These are phyloP conservation scores for Pseudozyma tsukubaensis DNA, from an alignment of 1,284 basidiomycete genomes.

Conservation along the genomic window DNA sequence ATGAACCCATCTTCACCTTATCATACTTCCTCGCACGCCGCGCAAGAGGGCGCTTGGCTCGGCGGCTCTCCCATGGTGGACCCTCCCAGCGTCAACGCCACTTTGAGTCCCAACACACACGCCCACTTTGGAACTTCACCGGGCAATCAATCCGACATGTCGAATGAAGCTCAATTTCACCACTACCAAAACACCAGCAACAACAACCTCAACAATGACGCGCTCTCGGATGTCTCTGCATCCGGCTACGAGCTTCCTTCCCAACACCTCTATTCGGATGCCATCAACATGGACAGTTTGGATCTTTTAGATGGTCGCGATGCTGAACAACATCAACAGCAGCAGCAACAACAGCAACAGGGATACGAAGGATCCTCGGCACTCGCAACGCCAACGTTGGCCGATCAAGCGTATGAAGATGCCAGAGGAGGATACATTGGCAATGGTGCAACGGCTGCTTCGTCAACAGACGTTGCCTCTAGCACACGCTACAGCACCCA, in stretches of 20 bases:
- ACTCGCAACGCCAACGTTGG: slow-evolving; percentile 37
- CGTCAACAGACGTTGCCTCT: slow-evolving; percentile 22
- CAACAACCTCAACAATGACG: slow-evolving; percentile 13
- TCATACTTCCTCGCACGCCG: slow-evolving; percentile 11
- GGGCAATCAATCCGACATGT: slow-evolving; percentile 45
- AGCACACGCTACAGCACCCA: slow-evolving; percentile 24
- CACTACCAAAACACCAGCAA: not conserved
- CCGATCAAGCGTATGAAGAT: slow-evolving; percentile 38
- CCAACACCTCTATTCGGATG: slow-evolving; percentile 34
- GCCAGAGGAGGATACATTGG: slow-evolving; percentile 17
- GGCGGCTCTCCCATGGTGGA: slow-evolving; percentile 8
- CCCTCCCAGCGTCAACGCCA: too few relatives aligned
- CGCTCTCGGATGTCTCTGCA: slow-evolving; percentile 32
- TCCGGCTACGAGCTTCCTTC: slow-evolving; percentile 31
- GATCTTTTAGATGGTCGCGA: slow-evolving; percentile 13
- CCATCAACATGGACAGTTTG: slow-evolving; percentile 32
- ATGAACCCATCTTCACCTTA: slow-evolving; percentile 40
- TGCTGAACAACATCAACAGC: not conserved
- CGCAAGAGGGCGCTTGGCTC: slow-evolving; percentile 45
- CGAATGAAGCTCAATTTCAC: slow-evolving; percentile 51
- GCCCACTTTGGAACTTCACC: slow-evolving; percentile 44
- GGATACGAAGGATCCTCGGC: slow-evolving; percentile 22
- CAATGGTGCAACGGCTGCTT: slow-evolving; percentile 5
- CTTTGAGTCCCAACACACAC: slow-evolving; percentile 14
- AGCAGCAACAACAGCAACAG: too few relatives aligned